Evolutionary conservation across 176 grass and related monocot species (phyloP).

Genomic region (Paspalum vaginatum): DNA sequence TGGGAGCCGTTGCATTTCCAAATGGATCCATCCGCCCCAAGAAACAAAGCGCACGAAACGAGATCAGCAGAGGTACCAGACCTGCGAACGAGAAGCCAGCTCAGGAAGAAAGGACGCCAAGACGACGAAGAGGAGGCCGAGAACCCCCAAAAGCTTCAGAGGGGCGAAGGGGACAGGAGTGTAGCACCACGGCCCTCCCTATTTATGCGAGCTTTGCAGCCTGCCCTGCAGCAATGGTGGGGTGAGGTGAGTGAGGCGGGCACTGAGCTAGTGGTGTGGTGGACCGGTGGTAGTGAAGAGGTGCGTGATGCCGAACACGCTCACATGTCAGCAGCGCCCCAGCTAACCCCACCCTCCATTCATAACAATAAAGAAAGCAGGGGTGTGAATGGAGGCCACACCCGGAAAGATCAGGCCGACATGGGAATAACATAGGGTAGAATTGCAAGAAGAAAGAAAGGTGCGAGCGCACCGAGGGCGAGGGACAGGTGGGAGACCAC

Average conservation of each 20-base stretch:
- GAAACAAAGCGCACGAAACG: conserved; percentile 24
- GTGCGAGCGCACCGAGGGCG: conserved; percentile 1
- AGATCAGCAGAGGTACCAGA: conserved; percentile 20
- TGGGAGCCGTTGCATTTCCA: conserved; percentile 23
- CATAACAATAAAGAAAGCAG: conserved; percentile 27
- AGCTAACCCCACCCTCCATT: conserved; percentile 10
- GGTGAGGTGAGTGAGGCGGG: conserved; percentile 33
- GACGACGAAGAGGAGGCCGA: neutral
- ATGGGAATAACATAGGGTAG: conserved; percentile 33
- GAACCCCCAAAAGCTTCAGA: conserved; percentile 8
- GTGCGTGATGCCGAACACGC: conserved; percentile 45
- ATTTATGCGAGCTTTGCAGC: conserved; percentile 43
- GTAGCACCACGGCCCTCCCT: neutral
- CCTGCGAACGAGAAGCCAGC: conserved; percentile 45
- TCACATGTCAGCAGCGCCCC: conserved; percentile 33
- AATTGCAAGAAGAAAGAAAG: conserved; percentile 17
- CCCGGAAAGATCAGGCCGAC: conserved; percentile 45
- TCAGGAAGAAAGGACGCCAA: conserved; percentile 25
- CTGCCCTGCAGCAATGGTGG: conserved; percentile 29
- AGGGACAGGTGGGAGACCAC: conserved; percentile 26
- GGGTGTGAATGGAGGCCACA: conserved; percentile 26
- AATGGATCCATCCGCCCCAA: conserved; percentile 35
- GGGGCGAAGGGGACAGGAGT: neutral
- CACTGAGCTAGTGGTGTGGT: conserved; percentile 9
- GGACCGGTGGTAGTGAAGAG: conserved; percentile 22